Percentiles rank a stretch among this genome's conserved stretches.
Evolutionary conservation across 2,329 filamentous ascomycete genomes (phyloP).

Genomic region (Colletotrichum euphorbiae): DNA sequence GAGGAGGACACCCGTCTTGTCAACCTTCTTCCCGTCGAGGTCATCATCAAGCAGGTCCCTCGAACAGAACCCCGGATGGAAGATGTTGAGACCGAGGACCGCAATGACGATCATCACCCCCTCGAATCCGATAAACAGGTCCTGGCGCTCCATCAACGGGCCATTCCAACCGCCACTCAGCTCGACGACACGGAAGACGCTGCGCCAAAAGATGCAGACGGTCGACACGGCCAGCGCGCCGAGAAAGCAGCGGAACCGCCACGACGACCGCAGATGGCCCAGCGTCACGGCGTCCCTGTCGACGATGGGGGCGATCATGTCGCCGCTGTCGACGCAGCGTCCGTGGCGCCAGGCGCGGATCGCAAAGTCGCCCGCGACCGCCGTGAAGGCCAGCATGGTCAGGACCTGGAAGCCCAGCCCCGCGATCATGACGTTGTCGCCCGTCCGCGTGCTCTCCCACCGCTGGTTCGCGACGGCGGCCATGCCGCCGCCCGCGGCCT

Average conservation of each 20-base stretch:
- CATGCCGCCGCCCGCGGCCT: conserved; percentile 69
- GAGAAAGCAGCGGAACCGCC: conserved; percentile 65
- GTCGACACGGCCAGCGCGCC: conserved; percentile 67
- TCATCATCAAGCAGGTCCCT: conserved; percentile 44
- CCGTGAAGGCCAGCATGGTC: conserved; percentile 66
- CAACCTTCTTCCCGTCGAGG: not conserved
- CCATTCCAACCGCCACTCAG: conserved; percentile 73
- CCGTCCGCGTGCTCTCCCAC: conserved; percentile 50
- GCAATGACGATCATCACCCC: conserved; percentile 64
- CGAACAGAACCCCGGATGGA: conserved; percentile 54
- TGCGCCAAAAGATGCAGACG: conserved; percentile 72
- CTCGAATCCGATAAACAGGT: conserved; percentile 69
- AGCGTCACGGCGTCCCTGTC: conserved; percentile 52
- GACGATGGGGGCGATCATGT: conserved; percentile 49
- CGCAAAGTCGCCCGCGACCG: conserved; percentile 62
- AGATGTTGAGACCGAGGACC: conserved; percentile 57
- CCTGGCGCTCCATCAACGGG: conserved; percentile 65
- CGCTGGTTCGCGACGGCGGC: conserved; percentile 57
- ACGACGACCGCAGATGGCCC: conserved; percentile 53
- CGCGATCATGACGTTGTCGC: conserved; percentile 74
- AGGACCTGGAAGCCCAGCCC: conserved; percentile 72
- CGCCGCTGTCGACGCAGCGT: conserved; percentile 43
- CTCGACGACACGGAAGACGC: conserved; percentile 75
- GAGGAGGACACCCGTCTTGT: not conserved
- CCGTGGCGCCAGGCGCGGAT: conserved; percentile 51